These are phyloP conservation scores for Chytridiales sp. DNA, from an alignment of 371 early-diverging fungal species.

Conservation along the genomic window DNA sequence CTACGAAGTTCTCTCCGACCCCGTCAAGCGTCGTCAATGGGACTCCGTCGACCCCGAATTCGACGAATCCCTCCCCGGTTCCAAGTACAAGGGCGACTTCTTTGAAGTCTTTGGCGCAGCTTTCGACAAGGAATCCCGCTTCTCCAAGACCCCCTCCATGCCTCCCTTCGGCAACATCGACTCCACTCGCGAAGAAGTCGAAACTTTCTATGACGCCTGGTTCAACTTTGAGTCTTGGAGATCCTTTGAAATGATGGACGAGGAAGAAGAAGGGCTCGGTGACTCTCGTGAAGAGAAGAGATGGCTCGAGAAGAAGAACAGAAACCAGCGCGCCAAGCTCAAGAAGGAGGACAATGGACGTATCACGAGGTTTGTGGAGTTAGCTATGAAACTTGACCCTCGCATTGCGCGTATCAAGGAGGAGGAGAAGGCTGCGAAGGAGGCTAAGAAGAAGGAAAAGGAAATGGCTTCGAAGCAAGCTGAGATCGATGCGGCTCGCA, in stretches of 20 bases:
- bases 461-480: slow-evolving; percentile 54
- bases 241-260: slow-evolving; percentile 95
- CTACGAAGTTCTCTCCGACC: slow-evolving; percentile 90
- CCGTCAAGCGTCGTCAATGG: slow-evolving; percentile 89
- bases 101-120: slow-evolving; percentile 83
- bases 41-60: slow-evolving; percentile 90
- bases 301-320: slow-evolving; percentile 92
- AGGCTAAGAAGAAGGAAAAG: slow-evolving; percentile 85
- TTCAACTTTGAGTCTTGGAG: slow-evolving; percentile 91
- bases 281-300: slow-evolving; percentile 96
- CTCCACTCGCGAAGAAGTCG: slow-evolving; percentile 78
- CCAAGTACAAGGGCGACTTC: slow-evolving; percentile 73
- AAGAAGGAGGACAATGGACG: slow-evolving; percentile 98
- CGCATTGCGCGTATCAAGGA: slow-evolving; percentile 88
- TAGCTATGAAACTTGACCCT: slow-evolving; percentile 81
- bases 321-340: slow-evolving; percentile 81
- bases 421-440: slow-evolving; percentile 83
- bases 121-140: slow-evolving; percentile 88
- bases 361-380: slow-evolving; percentile 81
- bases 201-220: slow-evolving; percentile 96
- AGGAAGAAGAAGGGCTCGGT: slow-evolving; percentile 88
- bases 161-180: slow-evolving; percentile 76
- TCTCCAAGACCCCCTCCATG: slow-evolving; percentile 86
- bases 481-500: slow-evolving; percentile 29
- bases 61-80: slow-evolving; percentile 60